phyloP scores from a whole-genome alignment of 345 rosid species.

The Rhodomyrtus tomentosa region DNA sequence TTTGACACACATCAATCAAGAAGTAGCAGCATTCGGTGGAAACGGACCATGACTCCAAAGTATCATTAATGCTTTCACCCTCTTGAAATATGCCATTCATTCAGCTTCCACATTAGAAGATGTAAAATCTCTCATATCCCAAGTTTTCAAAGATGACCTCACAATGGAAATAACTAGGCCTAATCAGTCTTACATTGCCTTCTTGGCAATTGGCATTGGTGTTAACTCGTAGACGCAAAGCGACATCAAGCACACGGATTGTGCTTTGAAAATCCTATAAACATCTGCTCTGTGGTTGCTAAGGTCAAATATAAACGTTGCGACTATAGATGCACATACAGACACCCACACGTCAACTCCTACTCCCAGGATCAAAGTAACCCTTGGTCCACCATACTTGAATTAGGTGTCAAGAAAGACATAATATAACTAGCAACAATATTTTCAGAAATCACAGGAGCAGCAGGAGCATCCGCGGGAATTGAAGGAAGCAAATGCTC shows the following conservation, averaged over 20 bases:
- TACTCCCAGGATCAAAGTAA: background rate
- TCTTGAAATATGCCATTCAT: background rate
- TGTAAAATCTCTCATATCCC: background rate
- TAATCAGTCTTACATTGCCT: background rate
- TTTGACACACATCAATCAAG: background rate
- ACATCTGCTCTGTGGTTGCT: background rate
- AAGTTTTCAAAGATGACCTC: background rate
- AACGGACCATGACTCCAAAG: background rate
- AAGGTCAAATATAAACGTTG: background rate
- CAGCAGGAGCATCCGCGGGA: background rate
- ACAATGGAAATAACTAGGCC: background rate
- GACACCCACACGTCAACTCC: background rate
- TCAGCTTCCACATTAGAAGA: background rate
- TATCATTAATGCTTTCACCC: background rate
- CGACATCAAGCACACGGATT: background rate
- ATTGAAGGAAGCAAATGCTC: background rate
- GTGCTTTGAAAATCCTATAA: background rate
- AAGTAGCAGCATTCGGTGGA: background rate
- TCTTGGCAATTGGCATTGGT: background rate
- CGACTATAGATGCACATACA: background rate
- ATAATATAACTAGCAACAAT: background rate
- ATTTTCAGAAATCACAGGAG: background rate
- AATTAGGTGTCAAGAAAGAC: background rate
- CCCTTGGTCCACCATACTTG: background rate
- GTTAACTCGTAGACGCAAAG: background rate